Evolutionary conservation across 2,329 filamentous ascomycete genomes (phyloP).

Genomic region (Juglanconis oblonga): DNA sequence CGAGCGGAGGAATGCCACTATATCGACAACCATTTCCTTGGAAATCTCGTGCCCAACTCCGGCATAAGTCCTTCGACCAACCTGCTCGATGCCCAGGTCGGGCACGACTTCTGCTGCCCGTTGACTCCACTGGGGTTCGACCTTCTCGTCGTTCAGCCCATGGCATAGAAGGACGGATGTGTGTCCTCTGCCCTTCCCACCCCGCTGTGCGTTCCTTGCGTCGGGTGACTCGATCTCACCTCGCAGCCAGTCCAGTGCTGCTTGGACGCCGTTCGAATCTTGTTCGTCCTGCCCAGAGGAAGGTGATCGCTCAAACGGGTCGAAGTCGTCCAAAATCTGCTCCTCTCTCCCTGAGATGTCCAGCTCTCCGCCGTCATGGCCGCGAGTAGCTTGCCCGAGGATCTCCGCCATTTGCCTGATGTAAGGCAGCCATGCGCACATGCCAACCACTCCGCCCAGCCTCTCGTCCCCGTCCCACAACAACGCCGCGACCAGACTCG

Average conservation of each 20-base stretch:
- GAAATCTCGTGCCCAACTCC: conserved; percentile 46
- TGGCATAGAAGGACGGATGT: conserved; percentile 46
- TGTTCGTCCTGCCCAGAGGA: conserved; percentile 7
- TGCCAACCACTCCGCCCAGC: conserved; percentile 37
- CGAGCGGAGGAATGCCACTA: conserved; percentile 30
- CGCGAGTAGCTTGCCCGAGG: conserved; percentile 8
- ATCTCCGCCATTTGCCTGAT: conserved; percentile 26
- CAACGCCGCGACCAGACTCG: conserved; percentile 39
- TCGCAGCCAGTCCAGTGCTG: conserved; percentile 19
- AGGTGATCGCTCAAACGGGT: conserved; percentile 5
- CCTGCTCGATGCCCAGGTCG: conserved; percentile 29
- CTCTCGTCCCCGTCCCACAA: conserved; percentile 37
- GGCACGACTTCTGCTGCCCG: conserved; percentile 32
- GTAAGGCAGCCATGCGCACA: conserved; percentile 47
- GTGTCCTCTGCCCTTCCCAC: conserved; percentile 1
- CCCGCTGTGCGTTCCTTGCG: neutral
- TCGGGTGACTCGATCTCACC: conserved; percentile 22
- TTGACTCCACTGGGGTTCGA: conserved; percentile 35
- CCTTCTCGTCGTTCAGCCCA: conserved; percentile 38
- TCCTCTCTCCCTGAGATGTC: neutral
- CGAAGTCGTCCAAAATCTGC: conserved; percentile 17
- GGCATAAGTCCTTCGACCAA: conserved; percentile 36
- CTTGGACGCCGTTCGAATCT: neutral
- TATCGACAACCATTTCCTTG: conserved; percentile 35
- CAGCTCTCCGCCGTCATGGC: neutral